These are phyloP conservation scores for Alternaria alternata DNA, from an alignment of 2,329 filamentous ascomycete species.

Conservation along the genomic window DNA sequence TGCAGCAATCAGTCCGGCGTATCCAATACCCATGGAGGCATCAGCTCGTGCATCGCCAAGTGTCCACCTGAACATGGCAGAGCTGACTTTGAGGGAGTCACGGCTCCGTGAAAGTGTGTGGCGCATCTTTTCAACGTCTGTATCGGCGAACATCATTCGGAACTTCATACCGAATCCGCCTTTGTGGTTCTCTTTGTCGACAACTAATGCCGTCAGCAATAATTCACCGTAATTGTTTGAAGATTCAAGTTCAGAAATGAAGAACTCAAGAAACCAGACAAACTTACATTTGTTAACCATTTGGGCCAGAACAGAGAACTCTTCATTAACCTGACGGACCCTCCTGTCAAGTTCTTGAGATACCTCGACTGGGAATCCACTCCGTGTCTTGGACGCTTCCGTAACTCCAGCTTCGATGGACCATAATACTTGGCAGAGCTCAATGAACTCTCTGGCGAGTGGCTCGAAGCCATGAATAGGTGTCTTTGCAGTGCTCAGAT, in stretches of 20 bases:
- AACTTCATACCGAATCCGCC: slow-evolving; percentile 69
- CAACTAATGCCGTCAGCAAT: slow-evolving; percentile 47
- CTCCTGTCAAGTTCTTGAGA: slow-evolving; percentile 70
- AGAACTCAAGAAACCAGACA: background rate
- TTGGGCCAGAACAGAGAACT: slow-evolving; percentile 70
- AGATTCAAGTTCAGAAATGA: background rate
- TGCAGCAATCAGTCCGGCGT: slow-evolving; percentile 71
- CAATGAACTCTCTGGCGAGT: slow-evolving; percentile 72
- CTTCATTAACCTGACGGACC: slow-evolving; percentile 66
- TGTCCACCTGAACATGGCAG: slow-evolving; percentile 71
- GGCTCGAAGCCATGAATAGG: slow-evolving; percentile 55
- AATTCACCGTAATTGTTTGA: background rate
- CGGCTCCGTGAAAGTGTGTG: slow-evolving; percentile 65
- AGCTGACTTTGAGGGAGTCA: slow-evolving; percentile 70
- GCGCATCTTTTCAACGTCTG: slow-evolving; percentile 68
- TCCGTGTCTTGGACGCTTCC: slow-evolving; percentile 54
- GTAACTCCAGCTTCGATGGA: slow-evolving; percentile 71
- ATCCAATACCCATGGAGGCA: slow-evolving; percentile 70
- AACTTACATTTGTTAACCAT: slow-evolving; percentile 61
- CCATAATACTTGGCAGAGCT: slow-evolving; percentile 63
- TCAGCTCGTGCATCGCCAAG: slow-evolving; percentile 66
- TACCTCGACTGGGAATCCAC: slow-evolving; percentile 67
- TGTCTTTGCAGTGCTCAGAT: slow-evolving; percentile 45
- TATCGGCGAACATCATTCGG: slow-evolving; percentile 63
- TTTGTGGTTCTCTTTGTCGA: slow-evolving; percentile 68